Evolutionary conservation across 768 basidiomycete genomes (phyloP), one percentile per base, ranked within the genome.

Genomic region (Pholiota molesta): DNA sequence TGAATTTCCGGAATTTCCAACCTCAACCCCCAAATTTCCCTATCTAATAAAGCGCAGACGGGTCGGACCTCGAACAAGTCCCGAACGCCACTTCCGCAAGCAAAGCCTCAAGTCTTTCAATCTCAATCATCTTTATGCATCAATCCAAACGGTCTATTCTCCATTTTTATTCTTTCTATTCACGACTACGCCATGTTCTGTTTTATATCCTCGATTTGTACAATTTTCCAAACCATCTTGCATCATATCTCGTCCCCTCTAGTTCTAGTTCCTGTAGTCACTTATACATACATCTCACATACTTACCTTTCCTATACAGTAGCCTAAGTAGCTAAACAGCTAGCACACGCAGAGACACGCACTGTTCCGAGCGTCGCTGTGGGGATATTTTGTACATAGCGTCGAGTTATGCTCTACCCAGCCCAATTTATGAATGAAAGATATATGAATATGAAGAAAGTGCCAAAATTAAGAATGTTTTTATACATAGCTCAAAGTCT

Each of bases 191-290:
- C 19, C 47, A 65, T 52, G 39, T 54, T 45, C 21, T 66, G 52
- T 65, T 60, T 64, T 63, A 28, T 62, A 62, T 54, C 59, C 59
- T 70, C 58, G 67, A 61, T 65, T 62, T 70, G 67, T 68, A 65
- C 40, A 64, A 49, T 23, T 49, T 45, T 49, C 54, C 59, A 60
- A 29, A 33, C 26, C 57, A 58, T 57, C 57, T 62, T 60, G 58
- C 62, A 52, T 37, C 33, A 51, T 63, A 47, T 23, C 58, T 61
- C 58, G 62, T 52, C 37, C 28, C 35, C 53, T 52, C 42, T 23
- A 19, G n/a, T 57, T 57, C 37, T 53, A 57, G 55, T 54, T 57
- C 45, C 51, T 62, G 55, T 57, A 45, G 28, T 59, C 42, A 52
- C 39, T 47, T 47, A 40, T 57, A 42, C 49, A 53, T 61, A 40